Percentiles rank a stretch among this genome's conserved stretches.
phyloP scores from a whole-genome alignment of 768 basidiomycete species.

The Cystofilobasidium macerans region DNA sequence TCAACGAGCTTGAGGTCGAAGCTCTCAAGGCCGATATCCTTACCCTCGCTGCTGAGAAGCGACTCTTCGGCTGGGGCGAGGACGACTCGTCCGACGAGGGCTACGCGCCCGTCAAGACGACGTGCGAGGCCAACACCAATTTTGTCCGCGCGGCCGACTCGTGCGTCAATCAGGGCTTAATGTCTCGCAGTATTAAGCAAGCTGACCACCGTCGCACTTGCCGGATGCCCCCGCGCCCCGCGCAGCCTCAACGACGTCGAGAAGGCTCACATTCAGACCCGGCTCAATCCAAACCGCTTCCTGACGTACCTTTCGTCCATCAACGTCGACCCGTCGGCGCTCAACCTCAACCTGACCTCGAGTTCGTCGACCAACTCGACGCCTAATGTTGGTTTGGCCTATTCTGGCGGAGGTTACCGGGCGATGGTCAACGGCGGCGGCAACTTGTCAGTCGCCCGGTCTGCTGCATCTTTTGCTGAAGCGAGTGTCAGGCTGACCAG shows the following conservation, averaged over 20 bases:
- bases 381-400: constrained; percentile 19
- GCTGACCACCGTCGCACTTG: too few species aligned
- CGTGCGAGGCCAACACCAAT: neutral
- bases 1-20: neutral
- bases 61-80: constrained; percentile 7
- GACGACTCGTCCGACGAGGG: neutral
- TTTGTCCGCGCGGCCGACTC: constrained; percentile 4
- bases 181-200: too few species aligned
- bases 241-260: constrained; percentile 16
- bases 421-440: constrained; percentile 20
- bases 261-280: constrained; percentile 13
- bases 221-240: too few species aligned
- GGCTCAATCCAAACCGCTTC: constrained; percentile 21
- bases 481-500: neutral
- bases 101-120: neutral
- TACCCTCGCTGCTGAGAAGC: neutral
- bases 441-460: too few species aligned
- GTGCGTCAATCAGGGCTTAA: neutral
- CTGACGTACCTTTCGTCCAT: constrained; percentile 19
- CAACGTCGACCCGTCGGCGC: constrained; percentile 15
- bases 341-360: constrained; percentile 24
- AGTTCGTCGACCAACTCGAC: constrained; percentile 7
- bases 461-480: too few species aligned
- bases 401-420: constrained; percentile 24
- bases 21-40: neutral